Conservation (phyloP, 75 land plant species). For the Pseudotsuga menziesii region DNA sequence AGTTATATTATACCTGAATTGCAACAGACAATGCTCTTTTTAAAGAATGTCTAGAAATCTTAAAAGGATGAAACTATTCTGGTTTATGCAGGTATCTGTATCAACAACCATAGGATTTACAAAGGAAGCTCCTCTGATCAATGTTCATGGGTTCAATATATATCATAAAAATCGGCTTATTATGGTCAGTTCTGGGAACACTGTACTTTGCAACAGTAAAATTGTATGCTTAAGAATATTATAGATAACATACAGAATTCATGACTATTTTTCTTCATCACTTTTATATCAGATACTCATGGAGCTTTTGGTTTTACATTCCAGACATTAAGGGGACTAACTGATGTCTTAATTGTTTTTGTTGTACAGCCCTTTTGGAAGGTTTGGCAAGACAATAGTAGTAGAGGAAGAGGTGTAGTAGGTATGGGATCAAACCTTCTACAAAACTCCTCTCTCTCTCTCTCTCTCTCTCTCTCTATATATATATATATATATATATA, state of each 20-base stretch:
- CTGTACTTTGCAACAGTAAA: background rate
- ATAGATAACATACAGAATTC: background rate
- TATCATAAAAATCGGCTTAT: conserved; percentile 95
- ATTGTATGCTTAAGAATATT: background rate
- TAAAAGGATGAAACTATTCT: background rate
- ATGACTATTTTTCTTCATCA: background rate
- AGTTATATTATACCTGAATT: background rate
- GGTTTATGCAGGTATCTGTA: conserved; percentile 37
- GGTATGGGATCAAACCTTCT: conserved; percentile 30
- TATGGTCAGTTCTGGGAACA: conserved; percentile 40
- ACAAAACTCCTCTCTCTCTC: no score
- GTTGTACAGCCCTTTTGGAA: conserved; percentile 83
- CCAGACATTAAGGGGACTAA: background rate
- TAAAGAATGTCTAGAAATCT: background rate
- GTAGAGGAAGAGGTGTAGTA: conserved; percentile 72
- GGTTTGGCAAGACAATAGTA: conserved; percentile 55
- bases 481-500: no score
- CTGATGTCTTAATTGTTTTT: background rate
- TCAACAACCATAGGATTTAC: conserved; percentile 73
- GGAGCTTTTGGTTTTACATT: background rate
- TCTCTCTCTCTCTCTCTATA: no score
- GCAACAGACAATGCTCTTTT: background rate
- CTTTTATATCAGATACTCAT: background rate
- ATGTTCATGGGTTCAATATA: conserved; percentile 71
- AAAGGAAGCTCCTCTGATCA: conserved; percentile 78